Conservation (phyloP, 768 basidiomycete species). For the Tylopilus rubrobrunneus region DNA sequence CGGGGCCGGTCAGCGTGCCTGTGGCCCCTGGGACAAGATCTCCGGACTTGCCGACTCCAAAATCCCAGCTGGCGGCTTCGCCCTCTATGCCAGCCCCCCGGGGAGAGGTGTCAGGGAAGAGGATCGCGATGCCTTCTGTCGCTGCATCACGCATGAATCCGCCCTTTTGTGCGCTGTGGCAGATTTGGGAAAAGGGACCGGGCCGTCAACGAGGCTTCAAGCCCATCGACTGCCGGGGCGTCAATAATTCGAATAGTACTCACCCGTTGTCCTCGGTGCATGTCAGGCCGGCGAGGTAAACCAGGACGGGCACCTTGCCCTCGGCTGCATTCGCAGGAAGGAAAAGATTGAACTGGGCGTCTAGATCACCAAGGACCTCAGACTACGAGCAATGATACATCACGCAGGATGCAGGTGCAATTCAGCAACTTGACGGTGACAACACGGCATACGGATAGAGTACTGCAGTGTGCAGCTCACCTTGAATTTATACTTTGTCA, state of each 20-base stretch:
- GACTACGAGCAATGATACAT: conserved; percentile 45
- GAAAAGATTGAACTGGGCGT: conserved; percentile 86
- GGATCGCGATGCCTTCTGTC: conserved; percentile 79
- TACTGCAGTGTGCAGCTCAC: conserved; percentile 31
- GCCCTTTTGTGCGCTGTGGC: conserved; percentile 83
- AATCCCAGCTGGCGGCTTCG: conserved; percentile 83
- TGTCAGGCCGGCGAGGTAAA: conserved; percentile 86
- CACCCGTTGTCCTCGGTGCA: conserved; percentile 95
- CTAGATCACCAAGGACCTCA: conserved; percentile 59
- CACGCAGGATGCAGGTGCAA: neutral
- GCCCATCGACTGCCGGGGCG: neutral
- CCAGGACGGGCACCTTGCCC: conserved; percentile 66
- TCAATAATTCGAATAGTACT: conserved; percentile 13
- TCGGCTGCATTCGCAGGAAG: conserved; percentile 58
- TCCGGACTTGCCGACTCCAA: conserved; percentile 64
- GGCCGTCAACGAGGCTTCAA: neutral
- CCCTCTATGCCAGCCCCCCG: conserved; percentile 84
- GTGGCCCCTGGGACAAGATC: neutral
- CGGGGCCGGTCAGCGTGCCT: conserved; percentile 1
- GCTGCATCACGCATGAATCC: conserved; percentile 84
- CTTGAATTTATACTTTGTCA: conserved; percentile 87
- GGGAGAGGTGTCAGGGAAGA: conserved; percentile 93
- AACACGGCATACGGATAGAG: neutral
- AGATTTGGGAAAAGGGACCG: neutral
- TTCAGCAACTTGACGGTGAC: neutral